Percentiles rank a stretch among this genome's conserved stretches.
These are phyloP conservation scores for Solanum gracilifrons DNA, from an alignment of 257 asterid genomes.

Conservation along the genomic window DNA sequence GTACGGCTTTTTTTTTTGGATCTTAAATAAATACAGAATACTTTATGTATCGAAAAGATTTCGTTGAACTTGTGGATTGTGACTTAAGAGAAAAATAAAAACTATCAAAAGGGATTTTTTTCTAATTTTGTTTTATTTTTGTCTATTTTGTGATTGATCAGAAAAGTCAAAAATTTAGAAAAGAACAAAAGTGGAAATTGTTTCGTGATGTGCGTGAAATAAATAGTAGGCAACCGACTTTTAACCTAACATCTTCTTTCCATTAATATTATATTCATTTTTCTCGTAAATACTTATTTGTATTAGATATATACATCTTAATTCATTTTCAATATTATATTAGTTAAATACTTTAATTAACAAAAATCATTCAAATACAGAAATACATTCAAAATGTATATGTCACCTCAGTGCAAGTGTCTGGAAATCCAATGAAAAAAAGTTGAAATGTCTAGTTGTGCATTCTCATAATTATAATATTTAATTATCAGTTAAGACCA, in stretches of 20 bases:
- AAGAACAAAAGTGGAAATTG: neutral
- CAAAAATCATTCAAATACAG: neutral
- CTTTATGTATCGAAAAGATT: too few species aligned
- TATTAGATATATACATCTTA: neutral
- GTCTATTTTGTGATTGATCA: neutral
- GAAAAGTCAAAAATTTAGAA: neutral
- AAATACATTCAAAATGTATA: neutral
- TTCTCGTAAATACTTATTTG: neutral
- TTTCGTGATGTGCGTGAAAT: neutral
- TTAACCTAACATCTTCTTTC: neutral
- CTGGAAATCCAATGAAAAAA: fast-evolving
- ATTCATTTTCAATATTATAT: neutral
- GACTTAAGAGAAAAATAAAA: too few species aligned
- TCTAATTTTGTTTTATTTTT: too few species aligned
- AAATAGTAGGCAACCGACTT: neutral
- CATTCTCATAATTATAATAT: neutral
- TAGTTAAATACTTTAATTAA: neutral
- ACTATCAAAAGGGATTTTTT: neutral
- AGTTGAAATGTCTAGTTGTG: fast-evolving
- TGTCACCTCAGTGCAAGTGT: neutral
- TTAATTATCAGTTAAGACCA: too few species aligned
- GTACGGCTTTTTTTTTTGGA: too few species aligned
- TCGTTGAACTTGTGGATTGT: neutral
- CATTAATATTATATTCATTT: neutral
- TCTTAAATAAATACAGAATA: too few species aligned